Evolutionary conservation across 768 basidiomycete species (phyloP).

Genomic region (Gymnopilus dilepis): DNA sequence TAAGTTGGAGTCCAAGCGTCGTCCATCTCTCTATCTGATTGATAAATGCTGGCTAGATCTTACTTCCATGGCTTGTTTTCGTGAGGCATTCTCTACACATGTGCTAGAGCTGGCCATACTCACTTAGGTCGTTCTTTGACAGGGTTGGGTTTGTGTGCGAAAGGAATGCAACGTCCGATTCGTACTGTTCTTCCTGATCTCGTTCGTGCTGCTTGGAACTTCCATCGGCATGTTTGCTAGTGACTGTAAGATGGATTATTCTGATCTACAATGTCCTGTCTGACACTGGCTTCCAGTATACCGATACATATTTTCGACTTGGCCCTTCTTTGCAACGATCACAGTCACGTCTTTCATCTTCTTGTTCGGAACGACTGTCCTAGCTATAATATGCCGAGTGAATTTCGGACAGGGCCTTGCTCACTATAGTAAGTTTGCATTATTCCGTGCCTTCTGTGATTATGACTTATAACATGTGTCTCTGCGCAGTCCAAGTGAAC

Average conservation of each 20-base stretch:
- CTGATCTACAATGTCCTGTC: background rate
- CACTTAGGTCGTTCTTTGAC: too few species aligned
- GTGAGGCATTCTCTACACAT: slow-evolving; percentile 28
- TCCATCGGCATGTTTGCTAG: slow-evolving; percentile 51
- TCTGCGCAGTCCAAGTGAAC: slow-evolving; percentile 40
- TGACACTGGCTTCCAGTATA: slow-evolving; percentile 38
- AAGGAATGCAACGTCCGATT: slow-evolving; percentile 46
- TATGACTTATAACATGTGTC: background rate
- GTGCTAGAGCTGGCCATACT: too few species aligned
- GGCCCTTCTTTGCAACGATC: slow-evolving; percentile 56
- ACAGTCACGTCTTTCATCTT: slow-evolving; percentile 48
- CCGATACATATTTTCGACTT: slow-evolving; percentile 45
- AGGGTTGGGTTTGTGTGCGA: slow-evolving; percentile 59
- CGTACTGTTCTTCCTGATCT: slow-evolving; percentile 43
- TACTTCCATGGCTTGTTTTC: slow-evolving; percentile 51
- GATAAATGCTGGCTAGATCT: slow-evolving; percentile 31
- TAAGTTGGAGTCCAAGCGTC: slow-evolving; percentile 30
- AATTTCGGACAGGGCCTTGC: slow-evolving; percentile 61
- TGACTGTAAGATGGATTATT: slow-evolving; percentile 35
- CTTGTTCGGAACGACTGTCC: slow-evolving; percentile 41
- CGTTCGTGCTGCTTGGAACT: slow-evolving; percentile 41
- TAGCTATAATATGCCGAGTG: slow-evolving; percentile 52
- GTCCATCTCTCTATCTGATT: background rate
- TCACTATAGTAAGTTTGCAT: slow-evolving; percentile 51
- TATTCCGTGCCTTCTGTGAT: background rate